Percentiles rank a stretch among this genome's conserved stretches.
Evolutionary conservation across 164 flowering plant genomes (phyloP).

Genomic region (Akebia trifoliata): DNA sequence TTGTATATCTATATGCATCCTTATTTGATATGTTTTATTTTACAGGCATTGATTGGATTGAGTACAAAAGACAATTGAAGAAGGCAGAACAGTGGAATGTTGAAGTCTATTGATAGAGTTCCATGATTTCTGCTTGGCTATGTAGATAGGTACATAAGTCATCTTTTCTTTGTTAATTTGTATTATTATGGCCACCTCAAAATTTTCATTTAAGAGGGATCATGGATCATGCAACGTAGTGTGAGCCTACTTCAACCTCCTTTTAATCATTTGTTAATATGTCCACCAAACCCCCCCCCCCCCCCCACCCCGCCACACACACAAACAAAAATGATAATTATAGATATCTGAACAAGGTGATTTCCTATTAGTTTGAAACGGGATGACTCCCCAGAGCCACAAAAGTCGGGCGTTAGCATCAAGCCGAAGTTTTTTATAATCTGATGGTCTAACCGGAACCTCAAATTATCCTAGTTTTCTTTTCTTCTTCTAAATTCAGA

Average conservation of each 20-base stretch:
- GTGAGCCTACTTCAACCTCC: constrained; percentile 5
- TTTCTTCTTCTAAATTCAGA: too few relatives aligned
- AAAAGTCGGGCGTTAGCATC: too few relatives aligned
- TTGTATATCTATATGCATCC: too few relatives aligned
- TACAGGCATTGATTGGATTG: constrained; percentile 84
- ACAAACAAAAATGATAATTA: too few relatives aligned
- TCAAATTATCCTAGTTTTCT: too few relatives aligned
- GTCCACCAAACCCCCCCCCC: too few relatives aligned
- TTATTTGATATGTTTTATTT: constrained; percentile 3
- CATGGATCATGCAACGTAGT: constrained; percentile 4
- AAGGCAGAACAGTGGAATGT: constrained; percentile 97
- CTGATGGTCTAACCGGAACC: too few relatives aligned
- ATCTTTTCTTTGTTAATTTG: constrained; percentile 7
- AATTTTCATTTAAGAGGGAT: constrained; percentile 12
- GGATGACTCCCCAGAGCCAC: too few relatives aligned
- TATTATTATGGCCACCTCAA: constrained; percentile 12
- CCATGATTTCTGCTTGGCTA: constrained; percentile 4
- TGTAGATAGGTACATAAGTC: constrained; percentile 32
- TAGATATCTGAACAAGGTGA: too few relatives aligned
- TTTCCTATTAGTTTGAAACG: too few relatives aligned
- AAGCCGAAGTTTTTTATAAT: too few relatives aligned
- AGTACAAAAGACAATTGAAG: constrained; percentile 83
- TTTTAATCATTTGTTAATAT: constrained; percentile 19
- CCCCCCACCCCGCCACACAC: too few relatives aligned
- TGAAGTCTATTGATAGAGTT: constrained; percentile 91